Evolutionary conservation across 1,284 basidiomycete genomes (phyloP), one percentile per base, ranked within the genome.

Genomic region (Peniophora sp.): DNA sequence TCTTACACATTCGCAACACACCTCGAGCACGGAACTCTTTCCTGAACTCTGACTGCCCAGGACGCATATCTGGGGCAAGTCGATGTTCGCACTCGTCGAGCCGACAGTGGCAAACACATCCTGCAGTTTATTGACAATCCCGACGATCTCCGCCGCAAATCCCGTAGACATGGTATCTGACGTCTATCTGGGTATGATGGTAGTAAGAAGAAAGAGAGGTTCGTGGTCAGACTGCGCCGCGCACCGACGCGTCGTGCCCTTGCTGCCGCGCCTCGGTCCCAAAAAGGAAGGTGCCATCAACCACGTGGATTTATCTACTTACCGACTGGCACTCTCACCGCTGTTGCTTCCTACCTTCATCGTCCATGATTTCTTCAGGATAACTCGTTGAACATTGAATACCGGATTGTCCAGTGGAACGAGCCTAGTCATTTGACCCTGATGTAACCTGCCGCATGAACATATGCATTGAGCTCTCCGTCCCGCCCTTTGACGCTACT

Each of bases 1-100:
- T n/a, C n/a, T n/a, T n/a, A 32, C 27, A 32, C 12, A 32, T 32
- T 12, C 12, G 5, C 24, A 6, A 61, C 75, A 52, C 60, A 89
- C 87, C 81, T 90, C 88, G 48, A 90, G 76, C 49, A 90, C 88
- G 70, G 85, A 88, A 76, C 88, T 91, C 74, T 91, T 91, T 55
- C 89, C 89, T 60, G 87, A 89, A 70, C 87, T 90, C 67, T 91
- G 88, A 68, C 86, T 88, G 39, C 88, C 88, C 34, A 91, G 75
- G 46, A 91, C 89, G 60, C 89, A 91, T 68, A 91, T 91, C 71
- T 91, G 89, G 23, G 88, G 89, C 53, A 91, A 72, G 79, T 91
- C 88, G 76, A 91, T 88, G 65, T 79, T 75, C 43, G 83, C 74
- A 49, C 81, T 81, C 47, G 78, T 83, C 17, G 83, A 78, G 57